Evolutionary conservation across 139 green algal species (phyloP).

Genomic region (Haematococcus sp.): DNA sequence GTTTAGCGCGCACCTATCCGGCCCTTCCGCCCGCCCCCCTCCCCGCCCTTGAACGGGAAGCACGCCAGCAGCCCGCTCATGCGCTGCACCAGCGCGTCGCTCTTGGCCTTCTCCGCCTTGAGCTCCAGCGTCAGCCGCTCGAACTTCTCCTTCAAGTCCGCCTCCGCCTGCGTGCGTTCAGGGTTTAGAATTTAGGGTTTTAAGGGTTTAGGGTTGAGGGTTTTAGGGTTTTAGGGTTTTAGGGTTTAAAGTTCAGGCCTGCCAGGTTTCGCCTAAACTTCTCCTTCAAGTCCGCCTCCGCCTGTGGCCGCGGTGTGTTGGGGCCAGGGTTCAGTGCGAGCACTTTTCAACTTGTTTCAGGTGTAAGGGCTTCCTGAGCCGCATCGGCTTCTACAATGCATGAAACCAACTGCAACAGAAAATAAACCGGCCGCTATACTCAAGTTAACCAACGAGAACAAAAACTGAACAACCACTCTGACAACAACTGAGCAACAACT

Average conservation of each 20-base stretch:
- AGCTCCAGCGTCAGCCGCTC: conserved; percentile 49
- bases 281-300: conserved; percentile 49
- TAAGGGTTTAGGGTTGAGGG: background rate
- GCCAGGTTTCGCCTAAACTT: conserved; percentile 45
- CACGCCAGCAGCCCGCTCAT: conserved; percentile 40
- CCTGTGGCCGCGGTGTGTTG: too few species aligned
- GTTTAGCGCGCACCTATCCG: background rate
- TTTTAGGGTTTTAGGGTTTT: too few species aligned
- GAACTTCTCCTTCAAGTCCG: conserved; percentile 47
- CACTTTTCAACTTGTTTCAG: too few species aligned
- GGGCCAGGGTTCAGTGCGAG: too few species aligned
- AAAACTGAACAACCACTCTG: too few species aligned
- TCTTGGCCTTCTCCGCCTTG: conserved; percentile 35
- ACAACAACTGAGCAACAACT: too few species aligned
- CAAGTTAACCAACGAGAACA: too few species aligned
- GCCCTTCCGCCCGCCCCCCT: background rate
- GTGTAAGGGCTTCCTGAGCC: too few species aligned
- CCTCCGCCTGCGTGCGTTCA: conserved; percentile 37
- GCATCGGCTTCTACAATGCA: too few species aligned
- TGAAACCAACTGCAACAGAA: too few species aligned
- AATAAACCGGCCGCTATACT: too few species aligned
- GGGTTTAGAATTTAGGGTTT: background rate
- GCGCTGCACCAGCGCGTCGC: conserved; percentile 50
- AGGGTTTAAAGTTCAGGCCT: too few species aligned
- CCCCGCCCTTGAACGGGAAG: conserved; percentile 17